Evolutionary conservation across 2,329 filamentous ascomycete genomes (phyloP).

Genomic region (Aspergillus ibericus): DNA sequence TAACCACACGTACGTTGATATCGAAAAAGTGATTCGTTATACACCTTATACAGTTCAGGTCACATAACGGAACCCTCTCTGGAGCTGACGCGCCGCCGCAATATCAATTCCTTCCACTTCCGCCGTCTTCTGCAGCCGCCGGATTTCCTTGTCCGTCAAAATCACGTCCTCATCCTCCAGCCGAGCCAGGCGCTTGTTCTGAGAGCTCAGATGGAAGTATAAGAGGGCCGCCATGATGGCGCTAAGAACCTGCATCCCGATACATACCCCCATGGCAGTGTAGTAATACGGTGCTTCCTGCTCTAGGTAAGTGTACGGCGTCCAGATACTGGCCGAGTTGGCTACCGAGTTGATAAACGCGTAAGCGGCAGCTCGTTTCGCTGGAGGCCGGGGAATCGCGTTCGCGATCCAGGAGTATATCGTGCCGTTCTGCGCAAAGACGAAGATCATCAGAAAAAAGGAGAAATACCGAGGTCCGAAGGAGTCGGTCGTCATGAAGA

Average conservation of each 20-base stretch:
- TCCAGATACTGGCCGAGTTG: conserved; percentile 56
- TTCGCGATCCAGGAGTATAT: conserved; percentile 53
- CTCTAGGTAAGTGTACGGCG: conserved; percentile 49
- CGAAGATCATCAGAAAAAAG: conserved; percentile 57
- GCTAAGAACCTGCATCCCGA: conserved; percentile 42
- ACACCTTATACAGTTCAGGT: conserved; percentile 30
- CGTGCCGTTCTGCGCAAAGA: conserved; percentile 57
- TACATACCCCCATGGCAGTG: conserved; percentile 45
- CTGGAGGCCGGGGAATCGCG: conserved; percentile 53
- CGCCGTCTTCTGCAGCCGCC: conserved; percentile 51
- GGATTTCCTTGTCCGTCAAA: conserved; percentile 50
- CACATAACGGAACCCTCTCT: conserved; percentile 58
- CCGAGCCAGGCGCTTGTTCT: conserved; percentile 54
- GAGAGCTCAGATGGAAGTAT: conserved; percentile 40
- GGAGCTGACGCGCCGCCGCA: conserved; percentile 50
- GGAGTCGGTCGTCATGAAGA: conserved; percentile 54
- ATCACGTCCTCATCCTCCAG: conserved; percentile 51
- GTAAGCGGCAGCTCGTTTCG: conserved; percentile 56
- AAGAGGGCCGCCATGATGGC: conserved; percentile 37
- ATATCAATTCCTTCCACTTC: conserved; percentile 54
- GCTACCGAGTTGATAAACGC: conserved; percentile 58
- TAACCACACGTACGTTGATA: too few relatives aligned
- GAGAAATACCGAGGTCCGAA: conserved; percentile 59
- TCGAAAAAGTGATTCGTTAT: not conserved
- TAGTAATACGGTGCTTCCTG: conserved; percentile 42